These are phyloP conservation scores for Tubosaeta sp. DNA, from an alignment of 768 basidiomycete genomes.

Conservation along the genomic window DNA sequence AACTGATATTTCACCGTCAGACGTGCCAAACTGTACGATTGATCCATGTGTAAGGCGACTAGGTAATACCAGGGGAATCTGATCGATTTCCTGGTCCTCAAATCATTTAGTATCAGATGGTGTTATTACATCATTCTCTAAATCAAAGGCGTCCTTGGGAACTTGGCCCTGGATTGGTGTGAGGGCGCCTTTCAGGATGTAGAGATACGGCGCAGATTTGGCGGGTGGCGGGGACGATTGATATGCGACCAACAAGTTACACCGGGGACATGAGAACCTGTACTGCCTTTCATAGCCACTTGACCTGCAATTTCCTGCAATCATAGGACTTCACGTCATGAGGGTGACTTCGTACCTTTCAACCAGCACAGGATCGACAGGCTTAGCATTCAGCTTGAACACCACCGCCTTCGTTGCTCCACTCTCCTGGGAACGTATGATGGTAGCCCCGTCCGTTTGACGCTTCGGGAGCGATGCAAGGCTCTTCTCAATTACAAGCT, in stretches of 20 bases:
- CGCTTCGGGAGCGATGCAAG: conserved; percentile 65
- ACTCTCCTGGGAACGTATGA: conserved; percentile 71
- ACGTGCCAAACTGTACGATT: not conserved
- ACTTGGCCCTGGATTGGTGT: conserved; percentile 88
- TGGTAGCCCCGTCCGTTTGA: conserved; percentile 74
- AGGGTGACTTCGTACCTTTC: conserved; percentile 56
- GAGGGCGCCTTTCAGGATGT: conserved; percentile 75
- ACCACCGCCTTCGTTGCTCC: conserved; percentile 55
- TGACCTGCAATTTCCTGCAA: conserved; percentile 35
- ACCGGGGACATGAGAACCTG: conserved; percentile 55
- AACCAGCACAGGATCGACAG: conserved; percentile 66
- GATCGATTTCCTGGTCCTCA: too few species aligned
- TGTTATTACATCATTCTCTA: conserved; percentile 28
- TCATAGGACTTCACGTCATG: conserved; percentile 16
- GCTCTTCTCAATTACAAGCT: conserved; percentile 82
- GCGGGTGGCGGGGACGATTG: conserved; percentile 73
- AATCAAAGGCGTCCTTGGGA: conserved; percentile 78
- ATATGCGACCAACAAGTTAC: conserved; percentile 54
- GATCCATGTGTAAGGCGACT: not conserved
- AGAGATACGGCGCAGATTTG: conserved; percentile 74
- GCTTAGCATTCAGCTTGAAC: conserved; percentile 82
- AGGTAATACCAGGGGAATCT: too few species aligned
- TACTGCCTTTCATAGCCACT: conserved; percentile 75
- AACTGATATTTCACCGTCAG: conserved; percentile 6
- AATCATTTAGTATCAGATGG: not conserved